Evolutionary conservation across 192 early-diverging fungal genomes (phyloP).

Genomic region (Dimargaris verticillata): DNA sequence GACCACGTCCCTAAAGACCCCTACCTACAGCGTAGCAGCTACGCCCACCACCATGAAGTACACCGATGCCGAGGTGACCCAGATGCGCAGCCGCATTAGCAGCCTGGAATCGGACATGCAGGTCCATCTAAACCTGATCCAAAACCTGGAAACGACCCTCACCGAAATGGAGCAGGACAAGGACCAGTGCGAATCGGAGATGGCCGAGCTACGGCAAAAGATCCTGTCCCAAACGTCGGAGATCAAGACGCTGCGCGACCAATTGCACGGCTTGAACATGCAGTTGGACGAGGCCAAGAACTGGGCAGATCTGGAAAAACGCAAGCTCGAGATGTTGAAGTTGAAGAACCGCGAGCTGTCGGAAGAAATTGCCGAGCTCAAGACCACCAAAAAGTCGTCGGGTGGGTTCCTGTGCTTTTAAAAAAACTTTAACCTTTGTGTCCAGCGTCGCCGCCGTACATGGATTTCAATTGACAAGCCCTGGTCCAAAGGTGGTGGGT

Average conservation of each 20-base stretch:
- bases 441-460: too few relatives aligned
- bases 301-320: slow-evolving; percentile 19
- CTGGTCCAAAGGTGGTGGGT: too few relatives aligned
- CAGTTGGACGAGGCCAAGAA: slow-evolving; percentile 21
- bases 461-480: too few relatives aligned
- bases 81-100: slow-evolving; percentile 8
- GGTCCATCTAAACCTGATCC: slow-evolving; percentile 13
- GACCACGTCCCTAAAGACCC: not conserved
- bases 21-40: not conserved
- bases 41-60: slow-evolving; percentile 2
- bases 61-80: slow-evolving; percentile 7
- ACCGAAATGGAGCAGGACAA: slow-evolving; percentile 16
- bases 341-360: slow-evolving; percentile 22
- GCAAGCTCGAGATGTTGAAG: slow-evolving; percentile 28
- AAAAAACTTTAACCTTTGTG: not conserved
- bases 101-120: slow-evolving; percentile 12
- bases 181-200: slow-evolving; percentile 16
- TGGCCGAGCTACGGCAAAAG: slow-evolving; percentile 20
- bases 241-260: slow-evolving; percentile 15
- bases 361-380: slow-evolving; percentile 23
- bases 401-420: slow-evolving; percentile 24
- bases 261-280: slow-evolving; percentile 12
- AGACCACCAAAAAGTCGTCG: slow-evolving; percentile 16
- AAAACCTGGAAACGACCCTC: slow-evolving; percentile 14
- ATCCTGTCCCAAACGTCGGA: slow-evolving; percentile 25